Percentiles rank a stretch among this genome's conserved stretches.
phyloP scores from a whole-genome alignment of 2,329 filamentous ascomycete genomes.

The Pyrenochaeta sp. region DNA sequence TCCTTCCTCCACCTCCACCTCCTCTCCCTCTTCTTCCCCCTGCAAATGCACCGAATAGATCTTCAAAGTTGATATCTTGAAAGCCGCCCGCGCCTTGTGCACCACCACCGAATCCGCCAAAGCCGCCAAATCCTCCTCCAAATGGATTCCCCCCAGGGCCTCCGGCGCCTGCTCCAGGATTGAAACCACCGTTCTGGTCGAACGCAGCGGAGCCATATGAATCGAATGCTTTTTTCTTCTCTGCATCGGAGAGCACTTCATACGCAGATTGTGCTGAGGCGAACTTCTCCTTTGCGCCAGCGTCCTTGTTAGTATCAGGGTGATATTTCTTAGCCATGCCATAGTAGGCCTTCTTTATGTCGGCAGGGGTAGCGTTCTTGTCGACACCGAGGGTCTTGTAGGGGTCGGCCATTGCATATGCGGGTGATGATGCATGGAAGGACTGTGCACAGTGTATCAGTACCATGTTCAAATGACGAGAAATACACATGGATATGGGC shows the following conservation, averaged over 20 bases:
- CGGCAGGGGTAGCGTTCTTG: conserved; percentile 79
- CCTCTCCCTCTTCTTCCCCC: conserved; percentile 62
- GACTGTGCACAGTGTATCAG: conserved; percentile 33
- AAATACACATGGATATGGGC: conserved; percentile 5
- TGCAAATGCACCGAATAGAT: conserved; percentile 88
- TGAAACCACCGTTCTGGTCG: conserved; percentile 75
- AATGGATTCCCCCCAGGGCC: conserved; percentile 72
- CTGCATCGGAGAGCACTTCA: conserved; percentile 88
- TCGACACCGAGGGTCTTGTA: conserved; percentile 86
- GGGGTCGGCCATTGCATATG: conserved; percentile 75
- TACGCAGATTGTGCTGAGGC: conserved; percentile 92
- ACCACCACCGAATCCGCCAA: conserved; percentile 58
- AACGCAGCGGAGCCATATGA: conserved; percentile 85
- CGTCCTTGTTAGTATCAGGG: conserved; percentile 96
- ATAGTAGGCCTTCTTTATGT: conserved; percentile 99
- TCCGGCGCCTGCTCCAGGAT: conserved; percentile 72
- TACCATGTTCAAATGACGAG: background rate
- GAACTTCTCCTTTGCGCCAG: conserved; percentile 93
- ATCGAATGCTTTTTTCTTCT: conserved; percentile 93
- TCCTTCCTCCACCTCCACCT: conserved; percentile 55
- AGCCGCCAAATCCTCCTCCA: conserved; percentile 49
- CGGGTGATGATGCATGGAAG: conserved; percentile 60
- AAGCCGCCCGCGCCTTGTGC: conserved; percentile 69
- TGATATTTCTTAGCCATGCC: conserved; percentile 97
- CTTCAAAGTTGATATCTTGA: conserved; percentile 91